Base-by-base conservation (phyloP, 1,284 basidiomycete species). In the Taiwanofungus camphoratus region DNA sequence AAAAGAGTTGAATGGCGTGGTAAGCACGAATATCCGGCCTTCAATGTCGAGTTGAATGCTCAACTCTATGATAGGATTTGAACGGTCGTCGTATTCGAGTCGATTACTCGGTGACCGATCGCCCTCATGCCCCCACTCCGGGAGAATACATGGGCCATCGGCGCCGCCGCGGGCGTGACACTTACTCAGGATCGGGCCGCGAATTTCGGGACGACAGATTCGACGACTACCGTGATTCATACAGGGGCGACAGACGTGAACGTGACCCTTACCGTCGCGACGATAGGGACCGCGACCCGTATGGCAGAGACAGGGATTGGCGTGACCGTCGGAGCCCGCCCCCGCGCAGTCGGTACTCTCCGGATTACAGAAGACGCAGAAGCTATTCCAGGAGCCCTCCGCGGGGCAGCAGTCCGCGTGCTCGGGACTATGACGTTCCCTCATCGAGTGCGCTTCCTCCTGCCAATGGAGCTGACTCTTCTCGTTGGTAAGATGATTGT, bases 131-230 rank as follows among this genome's bases (percentile, higher is more conserved):
- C 12, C 92, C 96, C 8, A 99, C 95, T 12, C 95, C 96, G 3
- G 95, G 95, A 51, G 90, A 97, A 68, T 99, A 99, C 69, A 94
- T 94, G 86, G 92, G 93, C 13, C 87, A 90, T 56, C 83, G 87
- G 53, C 83, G 89, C 36, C 83, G 88, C 34, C 73, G 77, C 48
- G 68, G 64, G 21, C 74, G 80, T 38, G 82, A 85, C 48, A 71
- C 74, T 2, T 75, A 77, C 57, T 64, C 67, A 21, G 63, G 63
- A 21, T 16, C 6, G 7, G 62, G 69, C 41, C 64, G 73, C 29
- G 63, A 66, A 40, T 57, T 63, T 39, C 62, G 70, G 30, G 69
- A 73, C 48, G 57, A 62, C 40, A 58, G 59, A 8, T 54, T 61
- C 50, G 64, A 72, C 45, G 70, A 76, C 53, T 68, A 75, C 51